A percentile compares a stretch with the other conserved stretches of the same genome.
phyloP scores from a whole-genome alignment of 192 early-diverging fungal species.

The Lobosporangium transversale region DNA sequence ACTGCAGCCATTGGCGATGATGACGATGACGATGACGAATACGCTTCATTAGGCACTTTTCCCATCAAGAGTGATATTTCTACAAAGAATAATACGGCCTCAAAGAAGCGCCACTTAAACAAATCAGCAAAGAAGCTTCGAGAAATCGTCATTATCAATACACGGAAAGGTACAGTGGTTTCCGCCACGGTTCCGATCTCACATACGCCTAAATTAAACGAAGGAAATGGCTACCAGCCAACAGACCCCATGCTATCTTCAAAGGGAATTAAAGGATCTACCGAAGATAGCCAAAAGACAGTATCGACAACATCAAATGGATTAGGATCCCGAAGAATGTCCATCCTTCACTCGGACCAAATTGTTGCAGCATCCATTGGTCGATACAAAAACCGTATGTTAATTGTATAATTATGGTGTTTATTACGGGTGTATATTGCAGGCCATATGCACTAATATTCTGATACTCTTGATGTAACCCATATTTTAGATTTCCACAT shows the following conservation, averaged over 20 bases:
- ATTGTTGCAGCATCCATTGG: slow-evolving; percentile 49
- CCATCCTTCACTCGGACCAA: slow-evolving; percentile 58
- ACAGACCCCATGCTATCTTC: slow-evolving; percentile 3
- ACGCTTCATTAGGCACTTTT: slow-evolving; percentile 13
- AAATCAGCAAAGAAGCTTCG: slow-evolving; percentile 1
- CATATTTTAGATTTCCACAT: slow-evolving; percentile 39
- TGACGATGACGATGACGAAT: slow-evolving; percentile 11
- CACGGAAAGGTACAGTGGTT: slow-evolving; percentile 14
- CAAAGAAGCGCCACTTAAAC: slow-evolving; percentile 3
- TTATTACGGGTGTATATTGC: no score
- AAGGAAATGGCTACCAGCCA: background rate
- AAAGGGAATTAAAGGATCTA: background rate
- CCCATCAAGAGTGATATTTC: background rate
- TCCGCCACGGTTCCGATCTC: background rate
- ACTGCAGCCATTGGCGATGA: background rate
- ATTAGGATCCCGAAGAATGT: slow-evolving; percentile 18
- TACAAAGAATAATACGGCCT: background rate
- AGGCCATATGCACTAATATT: background rate
- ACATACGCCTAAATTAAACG: background rate
- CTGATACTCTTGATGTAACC: background rate
- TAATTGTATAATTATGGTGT: background rate
- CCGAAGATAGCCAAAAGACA: background rate
- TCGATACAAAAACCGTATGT: slow-evolving; percentile 60
- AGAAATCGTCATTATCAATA: slow-evolving; percentile 37
- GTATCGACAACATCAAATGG: background rate